Percentiles rank a stretch among this genome's conserved stretches.
These are phyloP conservation scores for Aspergillus asperescens DNA, from an alignment of 495 filamentous ascomycete genomes.

Conservation along the genomic window DNA sequence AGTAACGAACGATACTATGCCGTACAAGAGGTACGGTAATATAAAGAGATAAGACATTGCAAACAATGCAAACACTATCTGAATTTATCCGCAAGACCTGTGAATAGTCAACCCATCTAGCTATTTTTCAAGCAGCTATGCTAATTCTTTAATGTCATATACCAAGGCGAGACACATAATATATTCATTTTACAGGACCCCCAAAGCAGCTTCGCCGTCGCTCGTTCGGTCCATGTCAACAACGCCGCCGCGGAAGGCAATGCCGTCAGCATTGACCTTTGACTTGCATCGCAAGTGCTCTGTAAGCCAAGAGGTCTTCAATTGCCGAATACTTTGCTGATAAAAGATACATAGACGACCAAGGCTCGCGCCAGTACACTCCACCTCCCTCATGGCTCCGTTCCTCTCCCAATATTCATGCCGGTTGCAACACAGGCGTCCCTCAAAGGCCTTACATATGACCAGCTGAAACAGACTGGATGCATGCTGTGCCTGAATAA, in stretches of 20 bases:
- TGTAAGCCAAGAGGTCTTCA: slow-evolving; percentile 45
- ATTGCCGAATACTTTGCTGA: background rate
- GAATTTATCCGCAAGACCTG: slow-evolving; percentile 1
- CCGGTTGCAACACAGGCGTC: slow-evolving; percentile 97
- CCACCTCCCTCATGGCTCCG: slow-evolving; percentile 83
- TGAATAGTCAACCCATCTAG: background rate
- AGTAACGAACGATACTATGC: background rate
- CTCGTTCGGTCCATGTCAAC: slow-evolving; percentile 34
- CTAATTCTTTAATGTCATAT: slow-evolving; percentile 14
- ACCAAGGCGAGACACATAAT: background rate
- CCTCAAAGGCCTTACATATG: slow-evolving; percentile 87
- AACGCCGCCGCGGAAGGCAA: slow-evolving; percentile 34
- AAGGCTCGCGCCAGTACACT: slow-evolving; percentile 91
- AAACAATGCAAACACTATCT: slow-evolving; percentile 12
- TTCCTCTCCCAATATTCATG: slow-evolving; percentile 92
- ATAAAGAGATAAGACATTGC: too few species aligned
- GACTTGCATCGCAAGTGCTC: slow-evolving; percentile 80
- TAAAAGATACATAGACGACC: slow-evolving; percentile 60
- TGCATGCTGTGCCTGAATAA: slow-evolving; percentile 94
- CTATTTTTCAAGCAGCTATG: background rate
- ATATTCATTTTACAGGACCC: background rate
- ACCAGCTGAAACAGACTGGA: slow-evolving; percentile 81
- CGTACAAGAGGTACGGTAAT: too few species aligned
- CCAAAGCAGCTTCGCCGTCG: background rate
- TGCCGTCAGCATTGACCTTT: slow-evolving; percentile 75